Base-by-base conservation (phyloP, 129 eudicot species). In the Flaveria ramosissima region DNA sequence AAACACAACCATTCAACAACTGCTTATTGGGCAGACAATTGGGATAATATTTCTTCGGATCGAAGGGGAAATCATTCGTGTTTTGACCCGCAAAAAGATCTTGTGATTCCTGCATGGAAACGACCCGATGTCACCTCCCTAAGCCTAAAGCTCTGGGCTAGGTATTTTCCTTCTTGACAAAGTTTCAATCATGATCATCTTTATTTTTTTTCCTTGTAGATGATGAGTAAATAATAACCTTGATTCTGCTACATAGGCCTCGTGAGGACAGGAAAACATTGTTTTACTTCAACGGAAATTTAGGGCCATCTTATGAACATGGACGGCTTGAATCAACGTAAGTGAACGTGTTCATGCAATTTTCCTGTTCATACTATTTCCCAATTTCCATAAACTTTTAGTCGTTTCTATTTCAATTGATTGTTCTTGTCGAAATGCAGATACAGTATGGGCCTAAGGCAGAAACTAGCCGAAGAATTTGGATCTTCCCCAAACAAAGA, bases 71-170 rank as follows among this genome's bases (percentile, higher is more conserved):
- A 89, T 70, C 98, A 94, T 77, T 77, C 98, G 12, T 94, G 98
- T 82, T 94, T 89, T 84, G 98, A 94, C 84, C 97, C 98, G n/a
- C 77, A 82, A 77, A 94, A 94, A 89, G 98, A 94, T 84, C 89
- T 94, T 59, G 98, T 94, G 14, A 85, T 94, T 80, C 98, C 98
- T 80, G 98, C 98, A 27, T 94, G 98, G 98, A 94, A 94, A 80
- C 79, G 80, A 10, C 98, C 97, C 7, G 90, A 91, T 83, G 88
- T 47, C 26, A 59, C 67, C 51, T 80, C 97, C 71, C 78, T 91
- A 43, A 84, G 69, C 73, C 80, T 73, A 46, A 91, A 87, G 75
- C 88, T 88, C 70, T 91, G 97, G 98, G 85, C 90, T 45, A 87
- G 97, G 98, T 88, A 80, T 21, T 48, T 48, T 48, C 53, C 14